phyloP scores from a whole-genome alignment of 2,329 filamentous ascomycete genomes.

The Alternaria metachromatica region DNA sequence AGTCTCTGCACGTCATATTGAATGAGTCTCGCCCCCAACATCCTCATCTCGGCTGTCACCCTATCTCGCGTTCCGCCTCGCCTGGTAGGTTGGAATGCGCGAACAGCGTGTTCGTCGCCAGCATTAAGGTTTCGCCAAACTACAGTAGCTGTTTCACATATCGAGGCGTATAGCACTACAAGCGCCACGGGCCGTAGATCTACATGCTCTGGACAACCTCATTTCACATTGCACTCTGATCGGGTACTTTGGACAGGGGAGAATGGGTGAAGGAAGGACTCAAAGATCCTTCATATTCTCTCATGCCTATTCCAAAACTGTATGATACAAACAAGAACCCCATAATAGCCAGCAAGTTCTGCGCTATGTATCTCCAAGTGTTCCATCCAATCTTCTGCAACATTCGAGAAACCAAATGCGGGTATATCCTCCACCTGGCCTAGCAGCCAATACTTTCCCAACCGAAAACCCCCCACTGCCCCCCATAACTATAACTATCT shows the following conservation, averaged over 20 bases:
- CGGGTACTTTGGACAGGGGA: not conserved
- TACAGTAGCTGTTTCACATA: conserved; percentile 10
- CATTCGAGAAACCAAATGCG: not conserved
- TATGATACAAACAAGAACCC: not conserved
- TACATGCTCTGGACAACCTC: not conserved
- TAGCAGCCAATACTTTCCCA: not conserved
- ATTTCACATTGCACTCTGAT: not conserved
- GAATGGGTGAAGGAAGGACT: not conserved
- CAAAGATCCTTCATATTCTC: not conserved
- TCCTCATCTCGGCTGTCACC: not conserved
- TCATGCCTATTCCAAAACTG: too few species aligned
- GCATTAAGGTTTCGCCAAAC: not conserved
- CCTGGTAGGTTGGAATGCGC: conserved; percentile 10
- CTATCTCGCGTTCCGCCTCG: conserved; percentile 1
- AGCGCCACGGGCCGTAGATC: not conserved
- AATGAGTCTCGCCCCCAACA: not conserved
- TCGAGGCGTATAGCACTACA: conserved; percentile 10
- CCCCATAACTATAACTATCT: not conserved
- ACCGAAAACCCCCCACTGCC: not conserved
- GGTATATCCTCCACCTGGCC: conserved; percentile 7
- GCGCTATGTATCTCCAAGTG: not conserved
- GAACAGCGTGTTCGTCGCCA: not conserved
- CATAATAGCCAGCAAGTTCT: not conserved
- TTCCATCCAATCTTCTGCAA: not conserved
- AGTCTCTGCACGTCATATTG: not conserved